Evolutionary conservation across 2,329 filamentous ascomycete species (phyloP), one percentile per base, ranked within the genome.

Genomic region (Fusarium tjaetaba): DNA sequence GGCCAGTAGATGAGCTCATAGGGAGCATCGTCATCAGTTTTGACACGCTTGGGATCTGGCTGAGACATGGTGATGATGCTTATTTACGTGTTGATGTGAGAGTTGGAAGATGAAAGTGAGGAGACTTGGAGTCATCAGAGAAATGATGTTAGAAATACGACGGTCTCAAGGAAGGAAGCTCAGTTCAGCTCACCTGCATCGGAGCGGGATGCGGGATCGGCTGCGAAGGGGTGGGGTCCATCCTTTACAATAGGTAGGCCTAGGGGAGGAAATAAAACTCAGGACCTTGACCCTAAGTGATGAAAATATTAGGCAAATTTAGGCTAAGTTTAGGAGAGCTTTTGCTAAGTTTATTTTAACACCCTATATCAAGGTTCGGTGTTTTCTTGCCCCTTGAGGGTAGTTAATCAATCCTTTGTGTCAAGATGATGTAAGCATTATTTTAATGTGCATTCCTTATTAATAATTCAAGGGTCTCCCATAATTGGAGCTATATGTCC

Each of bases 1-100:
- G 92, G 91, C 88, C 92, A 93, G 86, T 95, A 95, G 79, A 93
- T 85, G 65, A 93, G 87, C 72, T 91, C 85, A 79, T 92, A 93
- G 1, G 86, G 83, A 61, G 82, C 80, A 53, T 86, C 84, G 68
- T 87, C 85, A 75, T 81, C 70, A 22, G 78, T 77, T 36, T 79
- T 82, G 59, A 76, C 57, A n/a, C 79, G 77, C 63, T 81, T 81
- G 14, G 75, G 46, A 18, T 70, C 72, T 70, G 24, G 75, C 45
- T 34, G 76, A 68, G 78, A 79, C 72, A 74, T 74, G 48, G 13
- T 56, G 45, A 20, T 39, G 20, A 18, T 41, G 46, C 34, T 22
- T 63, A 14, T 55, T 30, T 11, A 22, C 24, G 49, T 16, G 26
- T 16, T 42, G 28, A 11, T 34, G 26, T 24, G 41, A 30, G 41